These are phyloP conservation scores for Bacidia rubella DNA, from an alignment of 495 filamentous ascomycete species.

Conservation along the genomic window DNA sequence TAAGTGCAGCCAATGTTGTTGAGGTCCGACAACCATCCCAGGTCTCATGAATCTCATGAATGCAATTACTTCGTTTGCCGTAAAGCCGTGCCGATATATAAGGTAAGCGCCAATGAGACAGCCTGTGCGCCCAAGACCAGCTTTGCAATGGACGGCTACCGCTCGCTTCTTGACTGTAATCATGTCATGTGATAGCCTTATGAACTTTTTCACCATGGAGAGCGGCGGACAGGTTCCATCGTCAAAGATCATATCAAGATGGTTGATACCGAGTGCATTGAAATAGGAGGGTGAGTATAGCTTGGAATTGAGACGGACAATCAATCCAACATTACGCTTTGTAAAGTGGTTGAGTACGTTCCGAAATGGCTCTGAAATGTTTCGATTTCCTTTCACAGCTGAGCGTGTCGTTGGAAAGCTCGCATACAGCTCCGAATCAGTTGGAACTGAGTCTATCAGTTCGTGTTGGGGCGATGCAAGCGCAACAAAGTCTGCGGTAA, in stretches of 20 bases:
- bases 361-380: conserved; percentile 73
- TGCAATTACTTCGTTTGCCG: conserved; percentile 93
- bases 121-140: conserved; percentile 88
- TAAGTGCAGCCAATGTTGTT: conserved; percentile 97
- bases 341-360: conserved; percentile 86
- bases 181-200: conserved; percentile 85
- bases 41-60: conserved; percentile 99
- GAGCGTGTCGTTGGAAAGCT: conserved; percentile 54
- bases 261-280: conserved; percentile 82
- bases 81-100: conserved; percentile 97
- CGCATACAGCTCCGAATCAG: conserved; percentile 56
- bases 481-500: conserved; percentile 86
- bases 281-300: conserved; percentile 94
- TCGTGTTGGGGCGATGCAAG: conserved; percentile 88
- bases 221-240: conserved; percentile 92
- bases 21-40: conserved; percentile 98
- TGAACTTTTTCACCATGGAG: conserved; percentile 75
- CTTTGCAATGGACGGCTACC: conserved; percentile 97
- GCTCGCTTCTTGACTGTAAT: conserved; percentile 76
- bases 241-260: conserved; percentile 98
- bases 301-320: conserved; percentile 89
- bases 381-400: conserved; percentile 43
- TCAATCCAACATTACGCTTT: conserved; percentile 74
- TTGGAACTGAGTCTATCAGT: conserved; percentile 54
- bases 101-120: conserved; percentile 95